Conservation (phyloP, 2,329 filamentous ascomycete species). For the Sclerotiophoma versabilis region DNA sequence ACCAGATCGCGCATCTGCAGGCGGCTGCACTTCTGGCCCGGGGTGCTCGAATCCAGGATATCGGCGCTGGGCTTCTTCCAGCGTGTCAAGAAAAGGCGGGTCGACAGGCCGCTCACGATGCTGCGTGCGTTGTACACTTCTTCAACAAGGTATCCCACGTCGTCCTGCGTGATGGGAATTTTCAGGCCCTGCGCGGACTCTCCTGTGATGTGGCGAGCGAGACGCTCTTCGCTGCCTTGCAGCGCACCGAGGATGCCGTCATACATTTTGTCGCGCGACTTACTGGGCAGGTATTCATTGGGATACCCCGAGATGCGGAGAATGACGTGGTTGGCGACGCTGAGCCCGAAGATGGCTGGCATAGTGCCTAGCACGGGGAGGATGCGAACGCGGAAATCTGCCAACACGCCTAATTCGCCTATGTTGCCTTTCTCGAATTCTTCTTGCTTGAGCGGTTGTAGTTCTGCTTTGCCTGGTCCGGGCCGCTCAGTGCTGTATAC, state of each 20-base stretch:
- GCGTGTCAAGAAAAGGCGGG: slow-evolving; percentile 77
- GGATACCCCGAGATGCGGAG: slow-evolving; percentile 83
- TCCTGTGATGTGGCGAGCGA: slow-evolving; percentile 64
- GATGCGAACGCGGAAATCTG: slow-evolving; percentile 94
- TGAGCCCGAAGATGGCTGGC: slow-evolving; percentile 95
- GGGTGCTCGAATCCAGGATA: slow-evolving; percentile 70
- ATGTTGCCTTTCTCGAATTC: slow-evolving; percentile 88
- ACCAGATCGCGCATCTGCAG: slow-evolving; percentile 76
- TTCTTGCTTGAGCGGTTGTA: slow-evolving; percentile 85
- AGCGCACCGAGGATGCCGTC: slow-evolving; percentile 79
- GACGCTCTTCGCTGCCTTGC: slow-evolving; percentile 79
- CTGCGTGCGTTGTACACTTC: slow-evolving; percentile 88
- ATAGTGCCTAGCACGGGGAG: slow-evolving; percentile 94
- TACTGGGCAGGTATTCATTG: slow-evolving; percentile 79
- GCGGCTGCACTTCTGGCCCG: slow-evolving; percentile 79
- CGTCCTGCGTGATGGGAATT: slow-evolving; percentile 76
- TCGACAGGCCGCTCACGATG: slow-evolving; percentile 80
- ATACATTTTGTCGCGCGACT: slow-evolving; percentile 90
- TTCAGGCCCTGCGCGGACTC: slow-evolving; percentile 74
- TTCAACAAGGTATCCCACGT: slow-evolving; percentile 87
- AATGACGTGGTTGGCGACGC: slow-evolving; percentile 91
- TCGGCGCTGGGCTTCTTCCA: slow-evolving; percentile 73
- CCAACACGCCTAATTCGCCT: slow-evolving; percentile 83
- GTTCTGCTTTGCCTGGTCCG: slow-evolving; percentile 86
- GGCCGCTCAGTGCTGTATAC: slow-evolving; percentile 93